Evolutionary conservation across 768 basidiomycete species (phyloP).

Genomic region (Russula vinacea): DNA sequence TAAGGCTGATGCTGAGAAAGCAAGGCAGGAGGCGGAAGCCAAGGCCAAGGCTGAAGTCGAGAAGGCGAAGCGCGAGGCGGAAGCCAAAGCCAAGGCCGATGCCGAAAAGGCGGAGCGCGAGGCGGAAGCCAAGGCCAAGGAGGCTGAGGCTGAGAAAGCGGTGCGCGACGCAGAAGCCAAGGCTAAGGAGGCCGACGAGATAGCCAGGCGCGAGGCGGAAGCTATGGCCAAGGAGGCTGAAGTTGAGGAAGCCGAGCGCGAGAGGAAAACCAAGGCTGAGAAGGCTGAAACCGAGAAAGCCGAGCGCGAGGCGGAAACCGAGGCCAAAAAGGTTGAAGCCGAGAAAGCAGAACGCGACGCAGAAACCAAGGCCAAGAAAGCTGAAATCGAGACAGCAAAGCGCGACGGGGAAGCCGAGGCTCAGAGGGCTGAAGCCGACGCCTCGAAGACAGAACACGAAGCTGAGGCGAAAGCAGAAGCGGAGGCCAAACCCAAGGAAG

Average conservation of each 20-base stretch:
- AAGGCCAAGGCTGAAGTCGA: neutral
- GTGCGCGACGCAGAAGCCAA: neutral
- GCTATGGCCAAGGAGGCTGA: neutral
- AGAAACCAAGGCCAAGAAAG: neutral
- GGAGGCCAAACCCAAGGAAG: no score
- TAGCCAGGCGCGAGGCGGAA: neutral
- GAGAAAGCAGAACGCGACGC: neutral
- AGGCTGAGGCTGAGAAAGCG: neutral
- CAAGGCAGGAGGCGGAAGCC: neutral
- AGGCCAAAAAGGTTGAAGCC: neutral
- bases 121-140: neutral
- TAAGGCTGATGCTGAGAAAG: neutral
- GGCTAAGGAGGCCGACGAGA: neutral
- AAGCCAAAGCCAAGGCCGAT: neutral
- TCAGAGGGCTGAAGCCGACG: neutral
- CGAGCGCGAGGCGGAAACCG: neutral
- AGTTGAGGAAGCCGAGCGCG: neutral
- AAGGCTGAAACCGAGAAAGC: neutral
- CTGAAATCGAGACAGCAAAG: neutral
- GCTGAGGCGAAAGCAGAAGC: neutral
- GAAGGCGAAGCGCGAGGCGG: neutral
- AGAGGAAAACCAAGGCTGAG: neutral
- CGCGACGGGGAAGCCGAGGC: neutral
- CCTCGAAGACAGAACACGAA: neutral
- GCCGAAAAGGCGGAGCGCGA: no score